Evolutionary conservation across 345 rosid genomes (phyloP).

Genomic region (Eucalyptus cladocalyx): DNA sequence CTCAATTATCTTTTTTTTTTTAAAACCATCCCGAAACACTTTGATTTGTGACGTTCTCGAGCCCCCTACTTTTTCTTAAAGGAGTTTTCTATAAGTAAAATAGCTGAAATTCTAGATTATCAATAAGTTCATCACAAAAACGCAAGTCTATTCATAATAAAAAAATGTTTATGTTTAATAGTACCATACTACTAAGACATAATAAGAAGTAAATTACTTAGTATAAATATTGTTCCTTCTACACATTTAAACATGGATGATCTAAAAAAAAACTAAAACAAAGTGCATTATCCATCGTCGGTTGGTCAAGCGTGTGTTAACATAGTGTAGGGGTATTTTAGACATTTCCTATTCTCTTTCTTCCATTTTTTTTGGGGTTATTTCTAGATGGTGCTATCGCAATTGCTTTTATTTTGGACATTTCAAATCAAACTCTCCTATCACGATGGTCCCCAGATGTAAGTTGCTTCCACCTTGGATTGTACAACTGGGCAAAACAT

Average conservation of each 20-base stretch:
- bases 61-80: background rate
- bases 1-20: no score
- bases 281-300: background rate
- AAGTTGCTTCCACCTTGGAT: background rate
- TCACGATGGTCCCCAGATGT: background rate
- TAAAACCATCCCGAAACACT: rapidly evolving
- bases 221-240: background rate
- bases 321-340: background rate
- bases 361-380: rapidly evolving
- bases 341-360: background rate
- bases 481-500: background rate
- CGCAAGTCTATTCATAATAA: background rate
- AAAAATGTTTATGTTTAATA: background rate
- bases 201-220: background rate
- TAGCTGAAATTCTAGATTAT: background rate
- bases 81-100: background rate
- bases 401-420: no score
- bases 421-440: background rate
- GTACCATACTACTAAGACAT: background rate
- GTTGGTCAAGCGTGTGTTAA: background rate
- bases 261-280: background rate
- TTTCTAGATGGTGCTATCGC: background rate
- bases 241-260: background rate
- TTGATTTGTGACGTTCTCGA: rapidly evolving
- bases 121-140: background rate